A percentile compares a stretch with the other conserved stretches of the same genome.
Conservation (phyloP, 148 eudicot genomes). For the Spergularia marina region DNA sequence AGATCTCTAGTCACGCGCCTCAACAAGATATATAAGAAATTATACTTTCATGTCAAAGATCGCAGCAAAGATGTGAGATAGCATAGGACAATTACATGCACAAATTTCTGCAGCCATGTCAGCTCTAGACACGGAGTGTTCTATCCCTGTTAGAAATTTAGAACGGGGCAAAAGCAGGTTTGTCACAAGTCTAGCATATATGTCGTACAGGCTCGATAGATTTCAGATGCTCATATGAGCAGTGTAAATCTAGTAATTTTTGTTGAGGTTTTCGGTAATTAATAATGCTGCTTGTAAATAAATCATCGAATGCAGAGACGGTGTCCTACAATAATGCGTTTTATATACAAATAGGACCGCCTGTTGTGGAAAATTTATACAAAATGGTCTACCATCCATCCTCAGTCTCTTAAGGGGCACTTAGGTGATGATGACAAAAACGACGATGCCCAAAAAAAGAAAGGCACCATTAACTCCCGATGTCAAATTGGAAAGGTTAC, state of each 20-base stretch:
- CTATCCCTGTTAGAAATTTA: not conserved
- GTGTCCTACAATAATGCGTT: not conserved
- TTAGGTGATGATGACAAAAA: no score
- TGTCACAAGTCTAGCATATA: conserved; percentile 8
- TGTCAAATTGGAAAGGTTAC: no score
- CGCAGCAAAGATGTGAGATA: conserved; percentile 5
- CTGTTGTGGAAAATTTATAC: no score
- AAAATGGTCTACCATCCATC: no score
- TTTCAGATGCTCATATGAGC: not conserved
- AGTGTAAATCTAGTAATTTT: conserved; percentile 15
- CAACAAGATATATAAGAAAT: conserved; percentile 32
- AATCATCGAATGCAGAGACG: conserved; percentile 2
- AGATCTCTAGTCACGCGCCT: conserved; percentile 31
- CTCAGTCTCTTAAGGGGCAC: no score
- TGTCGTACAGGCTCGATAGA: conserved; percentile 2
- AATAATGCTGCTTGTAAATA: conserved; percentile 33
- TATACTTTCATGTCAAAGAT: not conserved
- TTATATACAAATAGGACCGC: no score
- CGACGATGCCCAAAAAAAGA: no score
- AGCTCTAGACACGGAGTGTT: not conserved
- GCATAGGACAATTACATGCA: not conserved
- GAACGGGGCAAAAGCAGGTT: not conserved
- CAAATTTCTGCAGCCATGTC: not conserved
- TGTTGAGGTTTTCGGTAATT: not conserved
- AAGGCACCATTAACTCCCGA: no score